These are phyloP conservation scores for Dendrocalamus latiflorus DNA, from an alignment of 202 grass and related monocot species.

Conservation along the genomic window DNA sequence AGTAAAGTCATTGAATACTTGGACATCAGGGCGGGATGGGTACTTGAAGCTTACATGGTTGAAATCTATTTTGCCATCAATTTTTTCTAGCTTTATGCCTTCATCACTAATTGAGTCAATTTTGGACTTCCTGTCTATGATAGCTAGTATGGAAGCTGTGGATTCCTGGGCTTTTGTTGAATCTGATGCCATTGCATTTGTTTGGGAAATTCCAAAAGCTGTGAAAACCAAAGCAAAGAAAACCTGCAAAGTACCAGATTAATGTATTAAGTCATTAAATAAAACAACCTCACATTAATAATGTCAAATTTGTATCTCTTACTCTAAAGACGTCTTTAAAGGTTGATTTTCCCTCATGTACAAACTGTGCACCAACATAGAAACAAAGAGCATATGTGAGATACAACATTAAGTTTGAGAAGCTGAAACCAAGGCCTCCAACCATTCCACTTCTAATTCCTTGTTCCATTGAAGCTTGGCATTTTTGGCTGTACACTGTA, in stretches of 20 bases:
- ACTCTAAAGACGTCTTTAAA: no score
- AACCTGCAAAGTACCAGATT: slow-evolving; percentile 33
- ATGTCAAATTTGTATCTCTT: slow-evolving; percentile 20
- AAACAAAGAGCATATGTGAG: slow-evolving; percentile 68
- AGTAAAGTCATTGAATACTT: no score
- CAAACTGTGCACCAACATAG: no score
- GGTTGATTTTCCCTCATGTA: no score
- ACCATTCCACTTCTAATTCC: slow-evolving; percentile 59
- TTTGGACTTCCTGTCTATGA: no score
- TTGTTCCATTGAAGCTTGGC: slow-evolving; percentile 54
- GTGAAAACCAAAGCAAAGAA: slow-evolving; percentile 61
- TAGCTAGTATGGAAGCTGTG: slow-evolving; percentile 53
- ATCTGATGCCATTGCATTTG: slow-evolving; percentile 69
- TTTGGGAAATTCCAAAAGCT: slow-evolving; percentile 54
- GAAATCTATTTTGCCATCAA: no score
- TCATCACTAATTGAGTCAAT: no score
- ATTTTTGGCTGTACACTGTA: slow-evolving; percentile 53
- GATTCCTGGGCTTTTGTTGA: slow-evolving; percentile 74
- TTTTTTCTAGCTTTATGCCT: no score
- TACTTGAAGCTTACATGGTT: no score
- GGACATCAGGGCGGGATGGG: no score
- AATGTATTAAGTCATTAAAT: neutral
- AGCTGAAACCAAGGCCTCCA: slow-evolving; percentile 72
- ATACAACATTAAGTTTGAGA: slow-evolving; percentile 58
- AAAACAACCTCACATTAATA: slow-evolving; percentile 5